phyloP scores from a whole-genome alignment of 1,284 basidiomycete genomes.

The Schizophyllum commune region DNA sequence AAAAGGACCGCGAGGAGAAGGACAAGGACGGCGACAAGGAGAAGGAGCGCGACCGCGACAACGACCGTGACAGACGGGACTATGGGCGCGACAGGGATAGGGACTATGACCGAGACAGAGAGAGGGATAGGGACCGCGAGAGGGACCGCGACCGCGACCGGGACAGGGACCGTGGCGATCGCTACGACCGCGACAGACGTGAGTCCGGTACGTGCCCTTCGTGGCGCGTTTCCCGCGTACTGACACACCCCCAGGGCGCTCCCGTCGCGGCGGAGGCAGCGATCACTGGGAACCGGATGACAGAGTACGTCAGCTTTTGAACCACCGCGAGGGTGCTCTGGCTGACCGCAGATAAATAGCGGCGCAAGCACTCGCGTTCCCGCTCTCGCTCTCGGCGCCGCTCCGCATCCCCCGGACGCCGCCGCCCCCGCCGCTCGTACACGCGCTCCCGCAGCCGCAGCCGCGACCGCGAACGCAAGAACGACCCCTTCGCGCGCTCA shows the following conservation, averaged over 20 bases:
- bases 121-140: constrained; percentile 21
- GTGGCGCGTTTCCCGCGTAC: constrained; percentile 1
- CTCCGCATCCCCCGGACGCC: constrained; percentile 52
- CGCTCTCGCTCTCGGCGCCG: constrained; percentile 44
- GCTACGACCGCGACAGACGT: constrained; percentile 37
- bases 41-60: constrained; percentile 37
- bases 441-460: constrained; percentile 56
- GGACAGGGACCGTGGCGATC: constrained; percentile 37
- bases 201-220: constrained; percentile 41
- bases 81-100: constrained; percentile 38
- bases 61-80: constrained; percentile 18
- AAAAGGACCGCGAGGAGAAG: constrained; percentile 35
- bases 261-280: constrained; percentile 34
- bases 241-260: constrained; percentile 22
- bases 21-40: constrained; percentile 22
- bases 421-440: constrained; percentile 44
- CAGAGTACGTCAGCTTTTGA: constrained; percentile 35
- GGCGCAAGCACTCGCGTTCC: constrained; percentile 46
- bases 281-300: constrained; percentile 79
- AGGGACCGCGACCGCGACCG: constrained; percentile 23
- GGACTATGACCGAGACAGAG: constrained; percentile 29
- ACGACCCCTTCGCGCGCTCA: constrained; percentile 66
- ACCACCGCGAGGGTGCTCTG: constrained; percentile 1
- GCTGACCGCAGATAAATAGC: constrained; percentile 15
- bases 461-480: constrained; percentile 39